Conservation (phyloP, 2,329 filamentous ascomycete genomes). For the Rutstroemia sp. region DNA sequence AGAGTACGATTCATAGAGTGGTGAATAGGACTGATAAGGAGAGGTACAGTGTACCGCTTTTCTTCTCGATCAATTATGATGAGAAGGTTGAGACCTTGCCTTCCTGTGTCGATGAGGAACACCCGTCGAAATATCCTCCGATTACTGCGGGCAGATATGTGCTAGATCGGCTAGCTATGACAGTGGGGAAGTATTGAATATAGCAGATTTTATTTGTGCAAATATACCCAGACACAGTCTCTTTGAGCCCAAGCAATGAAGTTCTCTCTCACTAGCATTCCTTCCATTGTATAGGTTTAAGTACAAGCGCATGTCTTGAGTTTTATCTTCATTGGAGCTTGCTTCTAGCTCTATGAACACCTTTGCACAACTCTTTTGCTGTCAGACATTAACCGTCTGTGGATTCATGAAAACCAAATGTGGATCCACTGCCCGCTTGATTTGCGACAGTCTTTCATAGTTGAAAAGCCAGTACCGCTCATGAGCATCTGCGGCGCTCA, state of each 20-base stretch:
- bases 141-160: constrained; percentile 28
- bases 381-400: constrained; percentile 4
- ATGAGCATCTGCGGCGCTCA: constrained; percentile 11
- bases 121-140: constrained; percentile 23
- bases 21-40: constrained; percentile 43
- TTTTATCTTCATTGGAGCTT: too few species aligned
- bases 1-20: constrained; percentile 47
- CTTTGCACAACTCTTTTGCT: not conserved
- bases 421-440: constrained; percentile 14
- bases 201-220: too few species aligned
- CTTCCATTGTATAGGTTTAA: not conserved
- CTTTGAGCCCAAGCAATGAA: too few species aligned
- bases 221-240: too few species aligned
- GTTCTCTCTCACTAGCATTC: too few species aligned
- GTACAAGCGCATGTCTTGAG: too few species aligned
- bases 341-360: too few species aligned
- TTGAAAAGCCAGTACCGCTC: constrained; percentile 13
- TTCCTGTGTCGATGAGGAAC: constrained; percentile 23
- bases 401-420: constrained; percentile 14
- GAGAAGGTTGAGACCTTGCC: constrained; percentile 26
- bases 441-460: constrained; percentile 9
- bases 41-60: constrained; percentile 50
- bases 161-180: constrained; percentile 24
- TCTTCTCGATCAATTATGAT: constrained; percentile 35
- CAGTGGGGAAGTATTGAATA: constrained; percentile 16